Evolutionary conservation across 2,329 filamentous ascomycete species (phyloP).

Genomic region (Penicillium nordicum): DNA sequence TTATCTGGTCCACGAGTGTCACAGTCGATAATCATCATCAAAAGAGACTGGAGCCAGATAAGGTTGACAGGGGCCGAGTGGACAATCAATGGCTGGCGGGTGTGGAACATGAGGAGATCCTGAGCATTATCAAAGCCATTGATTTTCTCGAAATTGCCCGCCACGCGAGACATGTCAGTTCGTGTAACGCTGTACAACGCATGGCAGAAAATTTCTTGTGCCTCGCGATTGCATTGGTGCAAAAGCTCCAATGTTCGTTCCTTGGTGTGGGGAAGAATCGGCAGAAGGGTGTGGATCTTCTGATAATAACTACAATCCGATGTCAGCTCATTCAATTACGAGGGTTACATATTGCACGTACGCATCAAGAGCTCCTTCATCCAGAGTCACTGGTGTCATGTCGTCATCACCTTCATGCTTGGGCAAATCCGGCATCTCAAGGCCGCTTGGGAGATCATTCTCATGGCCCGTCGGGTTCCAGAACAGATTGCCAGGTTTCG

Average conservation of each 20-base stretch:
- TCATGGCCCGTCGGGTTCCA: constrained; percentile 37
- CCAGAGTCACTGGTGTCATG: constrained; percentile 35
- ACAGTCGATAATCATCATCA: constrained; percentile 43
- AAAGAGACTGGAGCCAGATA: constrained; percentile 41
- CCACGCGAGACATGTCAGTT: constrained; percentile 35
- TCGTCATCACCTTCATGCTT: constrained; percentile 34
- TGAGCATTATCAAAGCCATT: constrained; percentile 41
- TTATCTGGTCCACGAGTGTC: constrained; percentile 44
- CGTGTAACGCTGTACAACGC: constrained; percentile 40
- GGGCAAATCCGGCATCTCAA: constrained; percentile 33
- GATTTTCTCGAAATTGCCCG: constrained; percentile 34
- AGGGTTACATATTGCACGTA: constrained; percentile 23
- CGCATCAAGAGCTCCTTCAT: constrained; percentile 41
- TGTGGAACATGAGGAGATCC: constrained; percentile 38
- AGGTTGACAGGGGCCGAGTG: constrained; percentile 38
- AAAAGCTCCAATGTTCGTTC: constrained; percentile 38
- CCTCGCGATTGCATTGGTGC: constrained; percentile 38
- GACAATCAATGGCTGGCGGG: constrained; percentile 36
- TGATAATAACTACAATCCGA: constrained; percentile 37
- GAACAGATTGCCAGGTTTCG: constrained; percentile 39
- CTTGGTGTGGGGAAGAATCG: constrained; percentile 41
- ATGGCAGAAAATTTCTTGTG: constrained; percentile 43
- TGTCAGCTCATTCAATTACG: constrained; percentile 9
- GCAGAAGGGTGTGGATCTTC: constrained; percentile 41
- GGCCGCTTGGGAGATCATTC: constrained; percentile 29